Conservation (phyloP, 495 filamentous ascomycete genomes). For the Neurospora sp. region DNA sequence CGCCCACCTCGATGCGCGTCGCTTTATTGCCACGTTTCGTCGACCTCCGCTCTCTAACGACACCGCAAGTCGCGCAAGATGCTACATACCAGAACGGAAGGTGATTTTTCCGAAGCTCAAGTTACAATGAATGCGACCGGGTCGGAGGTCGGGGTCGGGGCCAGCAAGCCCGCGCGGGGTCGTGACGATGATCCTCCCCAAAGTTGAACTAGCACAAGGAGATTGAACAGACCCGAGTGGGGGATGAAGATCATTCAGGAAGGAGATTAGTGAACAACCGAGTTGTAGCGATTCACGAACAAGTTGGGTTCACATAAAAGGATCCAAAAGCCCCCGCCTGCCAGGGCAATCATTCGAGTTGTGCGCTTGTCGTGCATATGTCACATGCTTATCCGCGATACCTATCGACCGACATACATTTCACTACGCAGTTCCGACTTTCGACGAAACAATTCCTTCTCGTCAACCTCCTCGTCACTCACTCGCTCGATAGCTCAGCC, state of each 20-base stretch:
- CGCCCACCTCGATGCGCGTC: not conserved
- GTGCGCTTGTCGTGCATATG: not conserved
- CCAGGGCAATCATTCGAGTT: not conserved
- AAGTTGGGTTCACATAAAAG: not conserved
- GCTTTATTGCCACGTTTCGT: not conserved
- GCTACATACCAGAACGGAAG: not conserved
- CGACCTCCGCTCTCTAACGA: not conserved
- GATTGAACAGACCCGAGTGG: not conserved
- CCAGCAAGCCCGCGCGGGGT: not conserved
- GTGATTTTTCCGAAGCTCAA: not conserved
- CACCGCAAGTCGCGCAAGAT: not conserved
- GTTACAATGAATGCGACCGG: not conserved
- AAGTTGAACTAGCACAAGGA: not conserved
- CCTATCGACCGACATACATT: not conserved
- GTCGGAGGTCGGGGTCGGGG: not conserved
- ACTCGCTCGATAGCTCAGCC: not conserved
- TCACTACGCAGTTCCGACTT: not conserved
- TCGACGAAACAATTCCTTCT: not conserved
- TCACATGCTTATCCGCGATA: not conserved
- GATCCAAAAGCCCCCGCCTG: not conserved
- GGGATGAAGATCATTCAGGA: not conserved
- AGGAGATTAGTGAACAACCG: not conserved
- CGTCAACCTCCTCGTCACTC: not conserved
- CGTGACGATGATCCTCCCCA: not conserved
- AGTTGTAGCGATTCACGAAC: not conserved